Evolutionary conservation across 352 stramenopile genomes (phyloP).

Genomic region (Phytopythium aichiense): DNA sequence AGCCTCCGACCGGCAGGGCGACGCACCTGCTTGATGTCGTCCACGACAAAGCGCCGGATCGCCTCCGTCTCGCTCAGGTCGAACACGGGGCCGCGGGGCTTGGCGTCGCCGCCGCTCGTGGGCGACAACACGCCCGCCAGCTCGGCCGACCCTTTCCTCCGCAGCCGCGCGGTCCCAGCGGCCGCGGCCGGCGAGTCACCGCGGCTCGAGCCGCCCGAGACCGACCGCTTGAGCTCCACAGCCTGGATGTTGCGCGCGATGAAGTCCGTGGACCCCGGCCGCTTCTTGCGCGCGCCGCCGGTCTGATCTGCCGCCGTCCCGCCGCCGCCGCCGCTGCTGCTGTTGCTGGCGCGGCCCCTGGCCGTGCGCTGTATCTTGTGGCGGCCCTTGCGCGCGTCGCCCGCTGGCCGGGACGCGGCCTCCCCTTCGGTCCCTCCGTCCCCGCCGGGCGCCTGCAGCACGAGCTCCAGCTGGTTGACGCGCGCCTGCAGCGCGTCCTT

Average conservation of each 20-base stretch:
- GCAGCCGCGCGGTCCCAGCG: not conserved
- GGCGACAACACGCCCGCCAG: not conserved
- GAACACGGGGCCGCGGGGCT: conserved; percentile 15
- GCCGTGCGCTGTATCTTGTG: conserved; percentile 46
- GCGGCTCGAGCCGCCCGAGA: conserved; percentile 16
- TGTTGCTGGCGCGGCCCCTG: conserved; percentile 25
- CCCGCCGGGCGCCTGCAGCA: conserved; percentile 19
- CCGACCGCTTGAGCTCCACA: conserved; percentile 30
- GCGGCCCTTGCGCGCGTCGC: not conserved
- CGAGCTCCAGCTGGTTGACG: conserved; percentile 71
- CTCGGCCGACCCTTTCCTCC: conserved; percentile 28
- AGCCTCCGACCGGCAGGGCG: not conserved
- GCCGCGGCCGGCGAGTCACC: conserved; percentile 22
- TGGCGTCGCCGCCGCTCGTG: conserved; percentile 1
- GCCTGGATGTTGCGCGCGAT: conserved; percentile 36
- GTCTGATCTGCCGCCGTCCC: too few relatives aligned
- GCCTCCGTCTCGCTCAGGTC: conserved; percentile 59
- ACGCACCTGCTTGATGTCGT: conserved; percentile 66
- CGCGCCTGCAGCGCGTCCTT: conserved; percentile 75
- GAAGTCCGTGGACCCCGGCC: conserved; percentile 30
- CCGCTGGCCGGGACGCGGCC: not conserved
- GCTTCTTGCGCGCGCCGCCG: conserved; percentile 18
- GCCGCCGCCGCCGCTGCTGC: conserved; percentile 14
- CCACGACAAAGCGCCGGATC: conserved; percentile 55
- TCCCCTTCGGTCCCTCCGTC: not conserved